Base-by-base conservation (phyloP, 495 filamentous ascomycete species). In the Aspergillus sparsus region DNA sequence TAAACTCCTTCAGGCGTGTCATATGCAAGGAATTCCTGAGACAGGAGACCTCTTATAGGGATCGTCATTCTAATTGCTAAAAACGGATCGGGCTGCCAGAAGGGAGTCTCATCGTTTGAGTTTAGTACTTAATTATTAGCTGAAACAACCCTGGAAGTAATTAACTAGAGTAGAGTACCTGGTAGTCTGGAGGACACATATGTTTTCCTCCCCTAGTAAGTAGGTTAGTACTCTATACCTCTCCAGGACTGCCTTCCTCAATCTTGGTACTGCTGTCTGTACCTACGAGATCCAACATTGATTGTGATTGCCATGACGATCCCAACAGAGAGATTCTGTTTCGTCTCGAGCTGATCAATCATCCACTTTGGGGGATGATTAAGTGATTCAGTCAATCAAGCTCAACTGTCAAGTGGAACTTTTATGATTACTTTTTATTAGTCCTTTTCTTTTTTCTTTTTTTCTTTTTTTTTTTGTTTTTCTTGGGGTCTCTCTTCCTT, bases 41-140 rank as follows among this genome's bases (percentile, higher is more conserved):
- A 55, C 46, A 55, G 39, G 5, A 15, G 31, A 50, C 13, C 37
- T 13, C 16, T 57, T 45, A 66, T 63, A 59, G 60, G 15, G 65
- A 67, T 67, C 57, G 44, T 52, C 65, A 61, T 60, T 57, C 46
- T 39, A 52, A 37, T 67, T 67, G 55, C 65, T 60, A 18, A 42
- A 64, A 64, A 45, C 3, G 53, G 62, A 45, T 31, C 21, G 18
- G 55, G 27, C 45, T 13, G 57, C 49, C 35, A 10, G 16, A 21
- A 46, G 41, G 44, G 7, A 49, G 41, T 53, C 41, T 37, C 34
- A 42, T 54, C 45, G 39, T 57, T 27, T 55, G 21, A 27, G 21
- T 27, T 27, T 27, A 27, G 21, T 27, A 27, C 21, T 27, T 27
- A 27, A 27, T 27, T 27, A 27, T 27, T 1, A 65, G 47, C 52